Conservation (phyloP, 2,329 filamentous ascomycete genomes). For the Claviceps pazoutovae region DNA sequence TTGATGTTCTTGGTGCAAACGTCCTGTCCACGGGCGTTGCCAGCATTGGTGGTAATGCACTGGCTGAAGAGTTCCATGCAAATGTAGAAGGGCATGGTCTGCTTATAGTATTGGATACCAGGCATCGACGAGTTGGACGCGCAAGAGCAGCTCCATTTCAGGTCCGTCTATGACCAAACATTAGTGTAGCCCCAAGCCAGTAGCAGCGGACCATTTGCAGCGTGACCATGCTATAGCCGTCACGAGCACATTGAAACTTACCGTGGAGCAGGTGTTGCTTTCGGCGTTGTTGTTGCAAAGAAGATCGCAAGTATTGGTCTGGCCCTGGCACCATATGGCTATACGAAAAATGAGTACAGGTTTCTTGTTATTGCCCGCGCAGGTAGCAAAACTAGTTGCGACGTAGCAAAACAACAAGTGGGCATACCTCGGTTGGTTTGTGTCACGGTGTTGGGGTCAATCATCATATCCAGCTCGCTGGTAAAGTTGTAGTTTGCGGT, state of each 20-base stretch:
- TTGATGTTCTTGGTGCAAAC: slow-evolving; percentile 35
- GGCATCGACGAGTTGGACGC: slow-evolving; percentile 31
- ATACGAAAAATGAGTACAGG: slow-evolving; percentile 2
- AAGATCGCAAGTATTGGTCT: slow-evolving; percentile 34
- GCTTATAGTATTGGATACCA: slow-evolving; percentile 37
- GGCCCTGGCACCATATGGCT: slow-evolving; percentile 38
- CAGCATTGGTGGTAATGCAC: slow-evolving; percentile 31
- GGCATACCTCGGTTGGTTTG: slow-evolving; percentile 25
- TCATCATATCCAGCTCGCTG: slow-evolving; percentile 25
- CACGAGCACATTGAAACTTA: slow-evolving; percentile 18
- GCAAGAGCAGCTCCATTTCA: slow-evolving; percentile 37
- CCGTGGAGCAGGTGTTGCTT: slow-evolving; percentile 31
- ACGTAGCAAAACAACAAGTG: not conserved
- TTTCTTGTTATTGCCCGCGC: not conserved
- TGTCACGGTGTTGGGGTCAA: slow-evolving; percentile 25
- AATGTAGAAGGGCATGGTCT: slow-evolving; percentile 39
- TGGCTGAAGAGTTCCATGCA: slow-evolving; percentile 34
- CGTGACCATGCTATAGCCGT: not conserved
- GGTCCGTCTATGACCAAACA: slow-evolving; percentile 16
- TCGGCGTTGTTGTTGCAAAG: slow-evolving; percentile 29
- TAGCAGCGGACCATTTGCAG: slow-evolving; percentile 4
- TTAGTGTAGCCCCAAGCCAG: slow-evolving; percentile 2
- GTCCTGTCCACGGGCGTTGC: slow-evolving; percentile 28
- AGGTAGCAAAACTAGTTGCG: not conserved
- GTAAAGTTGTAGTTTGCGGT: slow-evolving; percentile 24